Base-by-base conservation (phyloP, 208 protist species). In the Leptomonas seymouri region DNA sequence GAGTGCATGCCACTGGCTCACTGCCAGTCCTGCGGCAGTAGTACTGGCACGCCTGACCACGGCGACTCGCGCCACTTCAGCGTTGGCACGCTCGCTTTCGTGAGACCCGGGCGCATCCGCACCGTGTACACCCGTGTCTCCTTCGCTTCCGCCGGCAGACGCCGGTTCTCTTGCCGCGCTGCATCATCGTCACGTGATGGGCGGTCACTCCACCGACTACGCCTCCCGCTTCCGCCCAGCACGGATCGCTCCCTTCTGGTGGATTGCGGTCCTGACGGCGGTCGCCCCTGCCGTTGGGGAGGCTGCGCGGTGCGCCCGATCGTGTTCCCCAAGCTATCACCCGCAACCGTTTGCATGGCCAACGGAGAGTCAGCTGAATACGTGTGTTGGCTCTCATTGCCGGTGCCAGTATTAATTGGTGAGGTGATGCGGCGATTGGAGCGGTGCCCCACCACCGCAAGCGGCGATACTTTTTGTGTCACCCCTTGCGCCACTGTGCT, bases 81-180 rank as follows among this genome's bases (percentile, higher is more conserved):
- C 61, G 74, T 70, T 20, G 72, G 59, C 3, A 77, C 73, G 56
- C 85, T 79, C n/a, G 68, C 62, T 39, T 80, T 79, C 28, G 51
- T 71, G 28, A 82, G 54, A 0, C n/a, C 23, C 30, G 53, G 31
- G 16, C 51, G 71, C 53, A 86, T 8, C 6, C 58, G 50, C 57
- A 90, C 73, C 23, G 81, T 73, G 55, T 90, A 90, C 51, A 90
- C 66, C 3, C 85, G 78, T 42, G 73, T 74, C 15, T 70, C 66
- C 74, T 90, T 90, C 12, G 82, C 71, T 55, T 87, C 78, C 5
- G 79, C 57, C 8, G 85, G 74, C 53, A 77, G 69, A 16, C 53
- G 62, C 20, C 41, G 23, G 44, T 4, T n/a, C 3, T 21, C 18
- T 16, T 18, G 44, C 11, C 3, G 11, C 44, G 16, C 44, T 48